A percentile compares a stretch with the other conserved stretches of the same genome.
Evolutionary conservation across 129 eudicot genomes (phyloP).

Genomic region (Flaveria sonorensis): DNA sequence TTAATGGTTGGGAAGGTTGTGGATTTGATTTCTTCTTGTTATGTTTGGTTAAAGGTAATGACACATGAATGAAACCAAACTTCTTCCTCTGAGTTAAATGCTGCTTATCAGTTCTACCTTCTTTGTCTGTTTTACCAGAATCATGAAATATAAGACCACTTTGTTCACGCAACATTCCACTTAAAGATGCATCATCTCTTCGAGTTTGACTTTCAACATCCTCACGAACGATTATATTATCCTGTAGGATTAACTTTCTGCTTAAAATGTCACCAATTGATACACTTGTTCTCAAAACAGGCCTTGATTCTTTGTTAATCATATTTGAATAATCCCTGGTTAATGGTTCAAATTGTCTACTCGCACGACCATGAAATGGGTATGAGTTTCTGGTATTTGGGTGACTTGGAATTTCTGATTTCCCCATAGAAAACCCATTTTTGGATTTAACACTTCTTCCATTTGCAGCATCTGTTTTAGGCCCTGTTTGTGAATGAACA

Average conservation of each 20-base stretch:
- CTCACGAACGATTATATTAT: conserved; percentile 54
- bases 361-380: conserved; percentile 32
- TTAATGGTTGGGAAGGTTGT: conserved; percentile 38
- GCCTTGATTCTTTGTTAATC: conserved; percentile 37
- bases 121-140: conserved; percentile 37
- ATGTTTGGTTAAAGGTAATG: conserved; percentile 55
- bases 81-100: conserved; percentile 64
- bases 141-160: conserved; percentile 62
- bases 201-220: conserved; percentile 41
- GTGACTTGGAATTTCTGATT: conserved; percentile 21
- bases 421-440: neutral
- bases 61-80: conserved; percentile 74
- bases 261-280: conserved; percentile 68
- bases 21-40: conserved; percentile 61
- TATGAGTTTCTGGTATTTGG: conserved; percentile 37
- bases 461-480: conserved; percentile 22
- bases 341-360: conserved; percentile 28
- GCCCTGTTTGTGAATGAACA: conserved; percentile 14
- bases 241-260: conserved; percentile 58
- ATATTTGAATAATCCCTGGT: conserved; percentile 38
- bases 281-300: conserved; percentile 50
- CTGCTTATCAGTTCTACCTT: conserved; percentile 51
- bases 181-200: conserved; percentile 56
- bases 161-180: conserved; percentile 77
- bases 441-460: too few species aligned